phyloP scores from a whole-genome alignment of 2,329 filamentous ascomycete species.

The Claviceps fusiformis region DNA sequence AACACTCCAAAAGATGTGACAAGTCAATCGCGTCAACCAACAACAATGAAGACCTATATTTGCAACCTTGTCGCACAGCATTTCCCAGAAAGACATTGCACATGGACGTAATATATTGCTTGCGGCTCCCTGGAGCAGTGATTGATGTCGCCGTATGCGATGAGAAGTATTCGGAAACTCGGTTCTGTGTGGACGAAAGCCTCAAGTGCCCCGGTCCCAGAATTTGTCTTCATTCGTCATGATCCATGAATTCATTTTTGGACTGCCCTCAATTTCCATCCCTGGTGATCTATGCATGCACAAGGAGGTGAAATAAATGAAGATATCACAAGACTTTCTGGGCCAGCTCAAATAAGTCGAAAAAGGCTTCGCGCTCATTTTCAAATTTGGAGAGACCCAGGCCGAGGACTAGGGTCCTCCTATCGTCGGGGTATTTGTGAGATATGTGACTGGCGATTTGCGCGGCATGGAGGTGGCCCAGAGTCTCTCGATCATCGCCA shows the following conservation, averaged over 20 bases:
- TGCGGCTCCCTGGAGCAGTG: neutral
- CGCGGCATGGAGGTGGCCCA: constrained; percentile 79
- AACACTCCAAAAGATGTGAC: neutral
- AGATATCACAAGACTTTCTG: constrained; percentile 36
- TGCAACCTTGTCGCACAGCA: neutral
- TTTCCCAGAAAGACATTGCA: neutral
- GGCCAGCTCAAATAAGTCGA: constrained; percentile 51
- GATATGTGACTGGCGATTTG: constrained; percentile 75
- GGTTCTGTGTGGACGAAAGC: neutral
- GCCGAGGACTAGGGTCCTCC: constrained; percentile 46
- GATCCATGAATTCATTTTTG: neutral
- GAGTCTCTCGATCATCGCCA: constrained; percentile 61
- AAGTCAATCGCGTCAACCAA: neutral
- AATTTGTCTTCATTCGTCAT: neutral
- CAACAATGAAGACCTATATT: neutral
- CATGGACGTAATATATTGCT: neutral
- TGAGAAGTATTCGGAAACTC: neutral
- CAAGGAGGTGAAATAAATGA: neutral
- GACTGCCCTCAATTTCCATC: neutral
- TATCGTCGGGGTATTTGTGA: constrained; percentile 52
- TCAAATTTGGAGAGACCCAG: constrained; percentile 41
- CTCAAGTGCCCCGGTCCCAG: neutral
- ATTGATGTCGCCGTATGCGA: neutral
- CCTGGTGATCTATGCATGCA: neutral
- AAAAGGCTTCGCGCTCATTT: constrained; percentile 42